Evolutionary conservation across 2,329 filamentous ascomycete genomes (phyloP), one percentile per base, ranked within the genome.

Genomic region (Alternaria burnsii): DNA sequence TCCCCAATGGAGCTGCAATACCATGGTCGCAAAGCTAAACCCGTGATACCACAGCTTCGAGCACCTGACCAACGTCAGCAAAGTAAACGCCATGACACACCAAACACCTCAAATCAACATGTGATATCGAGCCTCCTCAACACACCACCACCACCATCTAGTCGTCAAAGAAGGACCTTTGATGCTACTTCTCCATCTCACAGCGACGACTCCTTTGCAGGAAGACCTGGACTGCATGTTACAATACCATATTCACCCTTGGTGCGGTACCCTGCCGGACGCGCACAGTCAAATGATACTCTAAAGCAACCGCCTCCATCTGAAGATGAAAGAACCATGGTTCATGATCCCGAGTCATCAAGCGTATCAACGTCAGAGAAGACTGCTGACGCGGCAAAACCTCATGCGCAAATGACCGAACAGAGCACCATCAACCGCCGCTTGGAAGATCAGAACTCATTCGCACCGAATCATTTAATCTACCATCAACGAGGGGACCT

Each of bases 111-210:
- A 6, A 4, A 3, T 30, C 7, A 22, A 1, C n/a, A 11, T 28
- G 1, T 6, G 14, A 18, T 10, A 0, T 3, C 0, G 6, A 3
- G 3, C 1, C 16, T 6, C 3, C 42, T n/a, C 24, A 6, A 9
- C 42, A 0, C n/a, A 44, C 42, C 1, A n/a, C 42, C 42, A 12
- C 42, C 42, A 28, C 2, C 42, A 6, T 44, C 42, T 1, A 2
- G 12, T 30, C 24, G 16, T 2, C 24, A 28, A 1, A n/a, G 16
- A 14, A 44, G 18, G 11, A 10, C 5, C 14, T 20, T 8, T 40
- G 16, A 7, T 10, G 0, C 5, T 28, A 11, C 1, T 16, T 10
- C 14, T 10, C 14, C 8, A 3, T 3, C 26, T 7, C 8, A 28
- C 4, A 11, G 42, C 24, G n/a, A n/a, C 5, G 8, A 28, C 4